Evolutionary conservation across 176 grass and related monocot species (phyloP).

Genomic region (Triticum urartu): DNA sequence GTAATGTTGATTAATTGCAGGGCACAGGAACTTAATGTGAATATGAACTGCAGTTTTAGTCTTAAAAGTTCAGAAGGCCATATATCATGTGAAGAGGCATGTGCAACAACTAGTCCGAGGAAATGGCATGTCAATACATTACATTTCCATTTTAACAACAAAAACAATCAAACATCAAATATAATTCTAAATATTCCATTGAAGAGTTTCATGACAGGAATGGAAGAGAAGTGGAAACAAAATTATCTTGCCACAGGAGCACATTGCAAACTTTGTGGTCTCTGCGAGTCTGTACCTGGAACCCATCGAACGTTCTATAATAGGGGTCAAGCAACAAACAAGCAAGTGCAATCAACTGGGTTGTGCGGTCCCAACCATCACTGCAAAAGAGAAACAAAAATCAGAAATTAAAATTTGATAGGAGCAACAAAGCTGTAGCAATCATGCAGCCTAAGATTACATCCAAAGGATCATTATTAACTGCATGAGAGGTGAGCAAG

Average conservation of each 20-base stretch:
- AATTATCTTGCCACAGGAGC: not conserved
- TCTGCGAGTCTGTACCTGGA: constrained; percentile 62
- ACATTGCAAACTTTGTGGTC: not conserved
- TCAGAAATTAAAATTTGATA: not conserved
- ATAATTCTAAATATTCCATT: constrained; percentile 1
- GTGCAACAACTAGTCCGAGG: not conserved
- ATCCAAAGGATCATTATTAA: constrained; percentile 9
- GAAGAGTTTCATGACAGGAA: constrained; percentile 12
- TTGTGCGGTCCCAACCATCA: constrained; percentile 99
- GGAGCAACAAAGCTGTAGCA: constrained; percentile 23
- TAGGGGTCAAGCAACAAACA: constrained; percentile 90
- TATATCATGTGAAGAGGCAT: not conserved
- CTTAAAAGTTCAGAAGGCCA: not conserved
- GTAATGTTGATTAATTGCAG: not conserved
- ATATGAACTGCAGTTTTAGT: not conserved
- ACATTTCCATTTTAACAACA: not conserved
- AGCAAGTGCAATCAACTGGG: constrained; percentile 88
- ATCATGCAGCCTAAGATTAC: constrained; percentile 13
- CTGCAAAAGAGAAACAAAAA: constrained; percentile 44
- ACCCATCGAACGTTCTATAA: constrained; percentile 95
- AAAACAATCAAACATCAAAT: not conserved
- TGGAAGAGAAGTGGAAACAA: not conserved
- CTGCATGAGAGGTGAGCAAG: not conserved
- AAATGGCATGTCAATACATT: constrained; percentile 4
- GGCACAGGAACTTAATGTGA: not conserved